Evolutionary conservation across 2,329 filamentous ascomycete genomes (phyloP).

Genomic region (Parastagonospora avenae): DNA sequence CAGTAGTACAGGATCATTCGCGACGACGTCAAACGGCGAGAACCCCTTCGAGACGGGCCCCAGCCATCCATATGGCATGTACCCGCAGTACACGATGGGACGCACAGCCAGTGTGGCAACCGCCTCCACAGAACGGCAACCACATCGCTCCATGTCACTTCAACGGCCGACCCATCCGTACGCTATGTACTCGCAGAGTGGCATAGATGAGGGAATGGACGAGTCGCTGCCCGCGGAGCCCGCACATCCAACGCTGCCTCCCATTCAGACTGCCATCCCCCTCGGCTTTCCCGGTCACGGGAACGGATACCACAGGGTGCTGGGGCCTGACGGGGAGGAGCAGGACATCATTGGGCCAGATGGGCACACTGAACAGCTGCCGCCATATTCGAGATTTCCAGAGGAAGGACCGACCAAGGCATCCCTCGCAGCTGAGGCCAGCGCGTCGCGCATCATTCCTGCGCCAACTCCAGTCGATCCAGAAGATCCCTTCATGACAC

Average conservation of each 20-base stretch:
- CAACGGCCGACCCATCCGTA: constrained; percentile 83
- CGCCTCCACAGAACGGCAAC: constrained; percentile 67
- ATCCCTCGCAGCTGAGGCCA: constrained; percentile 45
- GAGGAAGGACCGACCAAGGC: constrained; percentile 71
- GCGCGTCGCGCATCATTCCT: constrained; percentile 35
- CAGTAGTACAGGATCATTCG: constrained; percentile 50
- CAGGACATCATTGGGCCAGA: constrained; percentile 86
- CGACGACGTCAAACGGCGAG: constrained; percentile 53
- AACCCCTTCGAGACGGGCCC: constrained; percentile 75
- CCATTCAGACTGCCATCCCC: constrained; percentile 57
- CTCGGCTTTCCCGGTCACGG: constrained; percentile 75
- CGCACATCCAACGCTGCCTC: constrained; percentile 43
- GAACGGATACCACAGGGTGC: constrained; percentile 70
- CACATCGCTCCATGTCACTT: constrained; percentile 63
- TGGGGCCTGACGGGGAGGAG: constrained; percentile 83
- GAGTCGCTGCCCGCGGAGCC: constrained; percentile 29
- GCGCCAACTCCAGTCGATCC: constrained; percentile 22
- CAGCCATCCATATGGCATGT: constrained; percentile 85
- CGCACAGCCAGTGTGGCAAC: constrained; percentile 72
- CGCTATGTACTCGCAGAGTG: constrained; percentile 82
- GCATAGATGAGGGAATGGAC: constrained; percentile 55
- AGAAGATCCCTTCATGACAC: constrained; percentile 34
- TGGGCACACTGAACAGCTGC: constrained; percentile 87
- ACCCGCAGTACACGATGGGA: constrained; percentile 67
- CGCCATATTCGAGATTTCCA: constrained; percentile 89